These are phyloP conservation scores for Pterocarpus macrocarpus DNA, from an alignment of 306 rosid species.

Conservation along the genomic window DNA sequence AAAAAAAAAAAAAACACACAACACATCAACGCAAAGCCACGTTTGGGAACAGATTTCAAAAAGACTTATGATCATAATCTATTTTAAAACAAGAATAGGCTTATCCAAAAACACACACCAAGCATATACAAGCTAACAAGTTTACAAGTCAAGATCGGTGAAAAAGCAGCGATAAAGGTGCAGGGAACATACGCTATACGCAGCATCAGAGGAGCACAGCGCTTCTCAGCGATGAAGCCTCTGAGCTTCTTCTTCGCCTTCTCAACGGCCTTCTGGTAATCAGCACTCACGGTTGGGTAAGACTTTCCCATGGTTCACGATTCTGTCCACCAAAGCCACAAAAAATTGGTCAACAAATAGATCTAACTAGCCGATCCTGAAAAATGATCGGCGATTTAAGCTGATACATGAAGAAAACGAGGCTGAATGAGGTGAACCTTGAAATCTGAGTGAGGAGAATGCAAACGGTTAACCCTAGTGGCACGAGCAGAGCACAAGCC, in stretches of 20 bases:
- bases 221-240: slow-evolving; percentile 91
- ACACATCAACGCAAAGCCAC: background rate
- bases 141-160: background rate
- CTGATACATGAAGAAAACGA: background rate
- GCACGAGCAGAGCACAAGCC: slow-evolving; percentile 62
- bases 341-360: background rate
- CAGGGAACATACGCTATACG: slow-evolving; percentile 74
- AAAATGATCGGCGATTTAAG: background rate
- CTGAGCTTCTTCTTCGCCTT: slow-evolving; percentile 96
- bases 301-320: slow-evolving; percentile 71
- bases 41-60: background rate
- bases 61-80: too few species aligned
- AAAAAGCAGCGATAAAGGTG: background rate
- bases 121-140: background rate
- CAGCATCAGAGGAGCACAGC: slow-evolving; percentile 87
- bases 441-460: background rate
- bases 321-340: slow-evolving; percentile 18
- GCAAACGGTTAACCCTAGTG: background rate
- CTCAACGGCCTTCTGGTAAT: slow-evolving; percentile 78
- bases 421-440: slow-evolving; percentile 27
- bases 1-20: background rate
- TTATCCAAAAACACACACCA: background rate
- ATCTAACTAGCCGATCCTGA: slow-evolving; percentile 16
- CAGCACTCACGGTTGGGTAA: slow-evolving; percentile 84
- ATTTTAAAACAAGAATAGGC: too few species aligned